A percentile compares a stretch with the other conserved stretches of the same genome.
phyloP scores from a whole-genome alignment of 495 filamentous ascomycete species.

The Podospora pseudopauciseta region DNA sequence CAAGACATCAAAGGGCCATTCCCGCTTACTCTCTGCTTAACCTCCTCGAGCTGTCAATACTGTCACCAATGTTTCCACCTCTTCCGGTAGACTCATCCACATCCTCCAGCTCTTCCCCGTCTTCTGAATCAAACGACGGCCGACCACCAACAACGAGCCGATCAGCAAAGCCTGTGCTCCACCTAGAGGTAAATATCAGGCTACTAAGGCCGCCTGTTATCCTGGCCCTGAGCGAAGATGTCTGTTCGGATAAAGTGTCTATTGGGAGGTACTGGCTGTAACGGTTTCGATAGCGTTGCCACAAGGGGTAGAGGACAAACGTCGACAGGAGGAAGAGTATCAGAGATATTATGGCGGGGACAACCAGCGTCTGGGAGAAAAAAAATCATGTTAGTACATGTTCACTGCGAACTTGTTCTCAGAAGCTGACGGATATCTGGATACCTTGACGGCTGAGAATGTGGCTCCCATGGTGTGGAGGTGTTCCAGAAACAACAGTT shows the following conservation, averaged over 20 bases:
- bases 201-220: slow-evolving; percentile 53
- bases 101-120: slow-evolving; percentile 59
- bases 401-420: background rate
- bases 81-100: slow-evolving; percentile 69
- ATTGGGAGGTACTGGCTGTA: slow-evolving; percentile 70
- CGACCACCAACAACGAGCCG: slow-evolving; percentile 39
- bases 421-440: background rate
- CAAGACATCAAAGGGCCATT: background rate
- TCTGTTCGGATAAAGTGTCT: slow-evolving; percentile 58
- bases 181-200: slow-evolving; percentile 54
- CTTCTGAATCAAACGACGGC: slow-evolving; percentile 46
- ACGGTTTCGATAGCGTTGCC: slow-evolving; percentile 69
- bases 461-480: slow-evolving; percentile 34
- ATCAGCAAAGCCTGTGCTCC: slow-evolving; percentile 43
- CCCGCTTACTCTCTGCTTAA: slow-evolving; percentile 66
- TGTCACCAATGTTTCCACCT: slow-evolving; percentile 46
- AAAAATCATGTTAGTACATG: background rate
- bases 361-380: slow-evolving; percentile 60
- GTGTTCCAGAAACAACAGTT: background rate
- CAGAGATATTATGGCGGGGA: slow-evolving; percentile 75
- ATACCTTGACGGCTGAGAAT: slow-evolving; percentile 47
- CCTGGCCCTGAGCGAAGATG: slow-evolving; percentile 59
- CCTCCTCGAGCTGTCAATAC: slow-evolving; percentile 49
- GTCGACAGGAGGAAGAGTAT: slow-evolving; percentile 67
- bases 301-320: slow-evolving; percentile 69